Evolutionary conservation across 1,284 basidiomycete genomes (phyloP).

Genomic region (Sphagnurus paluster): DNA sequence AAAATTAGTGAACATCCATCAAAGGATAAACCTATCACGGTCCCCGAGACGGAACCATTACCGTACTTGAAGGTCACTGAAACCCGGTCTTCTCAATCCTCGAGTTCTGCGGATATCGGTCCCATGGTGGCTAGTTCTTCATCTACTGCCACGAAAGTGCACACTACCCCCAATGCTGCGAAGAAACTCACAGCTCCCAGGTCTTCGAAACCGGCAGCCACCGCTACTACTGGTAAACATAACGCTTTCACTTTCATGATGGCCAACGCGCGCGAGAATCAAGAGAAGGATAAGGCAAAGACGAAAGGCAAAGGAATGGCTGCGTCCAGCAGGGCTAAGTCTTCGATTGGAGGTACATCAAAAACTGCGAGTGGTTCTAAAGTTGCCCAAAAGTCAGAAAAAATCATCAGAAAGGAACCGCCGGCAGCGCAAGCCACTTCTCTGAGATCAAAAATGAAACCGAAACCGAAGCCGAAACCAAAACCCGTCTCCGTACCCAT

Average conservation of each 20-base stretch:
- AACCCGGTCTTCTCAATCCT: constrained; percentile 32
- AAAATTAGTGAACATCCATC: too few species aligned
- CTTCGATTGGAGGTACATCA: not conserved
- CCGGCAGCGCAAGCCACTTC: not conserved
- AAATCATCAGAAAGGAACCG: constrained; percentile 10
- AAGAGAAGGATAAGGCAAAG: constrained; percentile 14
- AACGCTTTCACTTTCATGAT: constrained; percentile 16
- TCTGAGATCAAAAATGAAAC: constrained; percentile 20
- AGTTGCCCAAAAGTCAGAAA: constrained; percentile 7
- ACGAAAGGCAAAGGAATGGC: constrained; percentile 26
- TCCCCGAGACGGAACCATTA: constrained; percentile 11
- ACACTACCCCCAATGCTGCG: not conserved
- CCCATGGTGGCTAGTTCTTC: not conserved
- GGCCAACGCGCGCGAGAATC: constrained; percentile 14
- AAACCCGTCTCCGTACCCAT: constrained; percentile 15
- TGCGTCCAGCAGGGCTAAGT: constrained; percentile 2
- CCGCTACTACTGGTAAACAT: not conserved
- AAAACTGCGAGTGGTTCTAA: constrained; percentile 1
- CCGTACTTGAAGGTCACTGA: constrained; percentile 16
- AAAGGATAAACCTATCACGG: constrained; percentile 2
- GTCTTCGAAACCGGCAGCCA: not conserved
- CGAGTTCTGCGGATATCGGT: constrained; percentile 13
- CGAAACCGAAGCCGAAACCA: constrained; percentile 22
- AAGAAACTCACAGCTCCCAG: constrained; percentile 1
- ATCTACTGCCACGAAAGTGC: not conserved